phyloP scores from a whole-genome alignment of 2,329 filamentous ascomycete species.

The Ophiocordyceps unilateralis region DNA sequence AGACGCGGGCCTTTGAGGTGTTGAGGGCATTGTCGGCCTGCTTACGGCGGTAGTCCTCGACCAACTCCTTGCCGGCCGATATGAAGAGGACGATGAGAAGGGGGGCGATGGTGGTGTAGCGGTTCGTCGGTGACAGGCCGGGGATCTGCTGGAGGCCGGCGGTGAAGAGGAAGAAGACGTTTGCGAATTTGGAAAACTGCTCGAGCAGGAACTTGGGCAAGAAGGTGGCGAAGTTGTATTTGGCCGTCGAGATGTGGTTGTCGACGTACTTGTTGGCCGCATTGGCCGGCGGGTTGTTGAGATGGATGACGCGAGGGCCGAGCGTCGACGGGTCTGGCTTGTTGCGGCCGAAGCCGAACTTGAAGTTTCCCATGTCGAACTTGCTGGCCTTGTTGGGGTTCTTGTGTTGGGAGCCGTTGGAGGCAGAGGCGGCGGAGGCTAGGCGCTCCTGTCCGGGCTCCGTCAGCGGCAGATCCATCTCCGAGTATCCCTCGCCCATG shows the following conservation, averaged over 20 bases:
- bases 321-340: conserved; percentile 82
- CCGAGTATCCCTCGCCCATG: conserved; percentile 77
- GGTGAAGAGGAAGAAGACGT: conserved; percentile 98
- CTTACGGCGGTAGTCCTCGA: conserved; percentile 86
- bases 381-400: conserved; percentile 37
- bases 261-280: conserved; percentile 76
- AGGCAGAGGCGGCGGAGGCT: conserved; percentile 3
- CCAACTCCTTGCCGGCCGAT: conserved; percentile 86
- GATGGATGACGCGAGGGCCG: conserved; percentile 78
- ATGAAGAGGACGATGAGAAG: conserved; percentile 76
- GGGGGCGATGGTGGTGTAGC: conserved; percentile 92
- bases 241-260: conserved; percentile 94
- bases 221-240: conserved; percentile 90
- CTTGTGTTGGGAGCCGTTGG: conserved; percentile 11
- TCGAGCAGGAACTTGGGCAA: conserved; percentile 94
- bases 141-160: conserved; percentile 90
- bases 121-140: conserved; percentile 83
- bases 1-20: conserved; percentile 64
- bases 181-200: conserved; percentile 98
- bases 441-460: conserved; percentile 38
- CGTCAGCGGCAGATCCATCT: conserved; percentile 94
- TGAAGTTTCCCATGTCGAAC: conserved; percentile 63
- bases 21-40: conserved; percentile 77
- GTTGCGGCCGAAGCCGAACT: conserved; percentile 73
- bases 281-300: conserved; percentile 94